Base-by-base conservation (phyloP, 2,329 filamentous ascomycete species). In the Ophiognomonia clavigignenti-juglandacearum region DNA sequence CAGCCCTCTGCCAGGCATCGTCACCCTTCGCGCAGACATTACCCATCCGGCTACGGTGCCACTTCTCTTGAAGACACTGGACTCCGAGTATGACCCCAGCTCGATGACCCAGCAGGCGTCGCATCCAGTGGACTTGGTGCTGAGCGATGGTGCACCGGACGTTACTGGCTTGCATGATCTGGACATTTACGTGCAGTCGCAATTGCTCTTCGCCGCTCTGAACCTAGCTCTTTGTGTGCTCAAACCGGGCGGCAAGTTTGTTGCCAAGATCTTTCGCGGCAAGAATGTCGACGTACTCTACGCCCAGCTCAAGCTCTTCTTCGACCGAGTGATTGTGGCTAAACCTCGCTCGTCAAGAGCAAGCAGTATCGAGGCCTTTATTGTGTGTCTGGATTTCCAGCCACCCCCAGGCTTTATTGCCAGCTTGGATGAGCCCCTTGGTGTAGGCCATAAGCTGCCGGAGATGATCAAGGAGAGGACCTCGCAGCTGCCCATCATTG, bases 131-230 rank as follows among this genome's bases (percentile, higher is more conserved):
- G 93, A 98, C 61, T 78, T 98, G 1, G 92, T 98, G 20, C 80
- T 98, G 53, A 96, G 89, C 48, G 93, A 98, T 59, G 93, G 93
- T 44, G 93, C 93, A 0, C 93, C 93, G 1, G 93, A 98, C 60
- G 93, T 98, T 11, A 98, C 93, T 1, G 93, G 93, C 18, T 77
- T 98, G 1, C 93, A 98, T 65, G 93, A 98, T 64, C 80, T 98
- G 29, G 93, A 98, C 67, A 97, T 97, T 57, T 98, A 98, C 67
- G 88, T 98, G 16, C 93, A 98, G 68, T 91, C 88, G 8, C 93
- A 97, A 67, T 78, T 98, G 8, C 83, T 98, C 41, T 96, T 95
- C 66, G 89, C 92, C 0, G 93, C 93, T 0, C 78, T 98, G 18
- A 96, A 96, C 64, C 80, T 98, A 3, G 90, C 93, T 0, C 80